Conservation (phyloP, 2,329 filamentous ascomycete genomes). For the Penicillium sp. region DNA sequence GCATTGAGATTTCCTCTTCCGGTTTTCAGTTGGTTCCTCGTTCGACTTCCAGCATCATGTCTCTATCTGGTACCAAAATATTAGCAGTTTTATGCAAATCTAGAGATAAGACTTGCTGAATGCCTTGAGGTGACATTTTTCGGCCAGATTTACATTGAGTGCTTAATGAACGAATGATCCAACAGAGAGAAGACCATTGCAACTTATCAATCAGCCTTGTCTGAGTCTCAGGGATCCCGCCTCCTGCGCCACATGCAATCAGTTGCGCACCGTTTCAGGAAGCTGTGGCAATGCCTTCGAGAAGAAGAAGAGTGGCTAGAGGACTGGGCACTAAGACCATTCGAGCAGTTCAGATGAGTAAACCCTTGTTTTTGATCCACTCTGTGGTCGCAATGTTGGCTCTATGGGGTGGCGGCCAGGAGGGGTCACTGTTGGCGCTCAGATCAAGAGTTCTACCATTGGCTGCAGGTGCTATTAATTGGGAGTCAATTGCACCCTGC, state of each 20-base stretch:
- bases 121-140: background rate
- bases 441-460: constrained; percentile 2
- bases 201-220: background rate
- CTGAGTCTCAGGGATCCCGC: background rate
- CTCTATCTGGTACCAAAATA: background rate
- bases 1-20: background rate
- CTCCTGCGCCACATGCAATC: constrained; percentile 10
- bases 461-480: constrained; percentile 6
- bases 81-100: background rate
- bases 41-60: background rate
- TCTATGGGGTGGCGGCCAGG: constrained; percentile 7
- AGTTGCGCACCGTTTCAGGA: constrained; percentile 3
- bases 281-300: constrained; percentile 12
- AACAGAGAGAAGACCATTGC: background rate
- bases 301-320: background rate
- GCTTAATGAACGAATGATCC: background rate
- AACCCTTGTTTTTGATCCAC: constrained; percentile 10
- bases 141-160: no score
- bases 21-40: background rate
- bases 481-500: constrained; percentile 16
- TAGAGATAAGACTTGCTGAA: background rate
- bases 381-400: constrained; percentile 8
- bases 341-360: constrained; percentile 11
- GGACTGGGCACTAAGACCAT: background rate
- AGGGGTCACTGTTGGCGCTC: constrained; percentile 8